Base-by-base conservation (phyloP, 768 basidiomycete genomes). In the Psilocybe cubensis region DNA sequence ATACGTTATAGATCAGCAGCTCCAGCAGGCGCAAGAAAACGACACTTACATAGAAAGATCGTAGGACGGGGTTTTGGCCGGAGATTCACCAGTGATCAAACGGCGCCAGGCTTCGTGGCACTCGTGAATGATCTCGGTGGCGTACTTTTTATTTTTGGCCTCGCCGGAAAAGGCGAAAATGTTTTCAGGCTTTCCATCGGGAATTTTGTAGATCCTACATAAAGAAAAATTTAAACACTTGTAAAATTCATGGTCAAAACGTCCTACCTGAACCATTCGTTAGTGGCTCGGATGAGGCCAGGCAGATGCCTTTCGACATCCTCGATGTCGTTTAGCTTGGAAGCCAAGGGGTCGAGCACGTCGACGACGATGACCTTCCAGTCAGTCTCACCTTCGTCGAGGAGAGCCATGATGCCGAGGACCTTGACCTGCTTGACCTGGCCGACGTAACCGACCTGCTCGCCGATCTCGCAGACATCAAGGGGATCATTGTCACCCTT, bases 401-500 rank as follows among this genome's bases (percentile, higher is more conserved):
- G 88, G 57, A 98, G 83, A 56, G 97, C 97, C 96, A 98, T 98
- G 85, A 98, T 96, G 60, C 97, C 97, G 68, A 99, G 92, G 63
- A 99, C 92, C 83, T 99, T 99, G 86, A 99, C 97, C 76, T 98
- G 97, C 81, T 98, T 99, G 75, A 99, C 85, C 74, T 98, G 96
- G 56, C 97, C 97, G 61, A 88, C 86, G 74, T 95, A 94, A 64
- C 96, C 97, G 67, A 98, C 92, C 74, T 96, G 92, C 75, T 99
- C 97, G 60, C 97, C 97, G 67, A 99, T 98, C 79, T 99, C 97
- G 76, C 97, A 98, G 64, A 99, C 96, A 75, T 99, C 97, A 68
- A 99, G 91, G 55, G 97, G 97, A 78, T 99, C 97, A 69, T 98
- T 97, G 81, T 99, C 97, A 56, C 97, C 97, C 76, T 89, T 91